Percentiles rank a stretch among this genome's conserved stretches.
Evolutionary conservation across 202 grass and related monocot species (phyloP).

Genomic region (Schoenoplectus triqueter): DNA sequence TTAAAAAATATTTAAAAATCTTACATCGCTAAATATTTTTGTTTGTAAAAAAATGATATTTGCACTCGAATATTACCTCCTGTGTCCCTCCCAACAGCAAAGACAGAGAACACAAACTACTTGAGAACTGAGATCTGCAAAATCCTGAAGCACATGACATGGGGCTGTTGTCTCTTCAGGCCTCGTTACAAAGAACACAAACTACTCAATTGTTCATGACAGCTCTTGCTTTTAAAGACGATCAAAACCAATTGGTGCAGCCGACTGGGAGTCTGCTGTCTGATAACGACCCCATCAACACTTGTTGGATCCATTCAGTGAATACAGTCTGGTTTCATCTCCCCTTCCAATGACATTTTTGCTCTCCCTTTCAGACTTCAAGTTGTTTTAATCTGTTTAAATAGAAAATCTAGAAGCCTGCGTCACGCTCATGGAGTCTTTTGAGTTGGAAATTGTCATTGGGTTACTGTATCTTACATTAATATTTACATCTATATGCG

Average conservation of each 20-base stretch:
- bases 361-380: not conserved
- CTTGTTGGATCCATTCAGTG: too few species aligned
- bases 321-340: too few species aligned
- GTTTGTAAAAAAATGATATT: too few species aligned
- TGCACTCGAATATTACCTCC: too few species aligned
- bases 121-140: too few species aligned
- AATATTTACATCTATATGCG: too few species aligned
- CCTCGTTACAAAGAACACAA: not conserved
- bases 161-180: not conserved
- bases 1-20: too few species aligned
- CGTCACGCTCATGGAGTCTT: not conserved
- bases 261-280: constrained; percentile 25
- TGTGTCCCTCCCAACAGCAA: too few species aligned
- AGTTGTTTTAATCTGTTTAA: not conserved
- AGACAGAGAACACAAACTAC: too few species aligned
- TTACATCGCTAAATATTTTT: too few species aligned
- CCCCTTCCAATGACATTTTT: not conserved
- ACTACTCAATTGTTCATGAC: not conserved
- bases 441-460: too few species aligned
- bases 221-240: constrained; percentile 8
- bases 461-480: too few species aligned
- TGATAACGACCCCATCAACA: constrained; percentile 1
- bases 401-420: not conserved
- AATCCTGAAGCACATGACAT: not conserved
- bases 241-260: constrained; percentile 19